A percentile compares a stretch with the other conserved stretches of the same genome.
Conservation (phyloP, 352 stramenopile genomes). For the Pythium dissimile region DNA sequence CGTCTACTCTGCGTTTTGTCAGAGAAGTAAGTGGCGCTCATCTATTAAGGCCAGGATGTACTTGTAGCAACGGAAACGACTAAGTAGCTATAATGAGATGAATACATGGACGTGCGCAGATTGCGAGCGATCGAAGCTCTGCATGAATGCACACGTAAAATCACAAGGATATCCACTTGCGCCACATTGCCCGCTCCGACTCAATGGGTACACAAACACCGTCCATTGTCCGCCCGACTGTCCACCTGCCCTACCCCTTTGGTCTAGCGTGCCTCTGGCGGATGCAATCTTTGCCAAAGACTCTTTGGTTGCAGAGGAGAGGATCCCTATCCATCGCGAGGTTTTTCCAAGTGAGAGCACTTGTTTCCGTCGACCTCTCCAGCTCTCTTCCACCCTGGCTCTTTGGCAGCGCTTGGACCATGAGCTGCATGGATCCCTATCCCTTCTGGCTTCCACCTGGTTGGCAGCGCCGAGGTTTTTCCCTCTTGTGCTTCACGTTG, state of each 20-base stretch:
- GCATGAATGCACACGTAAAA: background rate
- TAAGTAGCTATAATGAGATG: background rate
- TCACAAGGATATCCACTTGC: background rate
- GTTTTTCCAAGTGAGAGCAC: conserved; percentile 1
- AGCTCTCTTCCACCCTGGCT: conserved; percentile 15
- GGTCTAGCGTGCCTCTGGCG: background rate
- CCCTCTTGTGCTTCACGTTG: background rate
- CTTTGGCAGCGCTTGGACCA: background rate
- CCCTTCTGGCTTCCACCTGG: conserved; percentile 9
- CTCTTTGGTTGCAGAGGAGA: background rate
- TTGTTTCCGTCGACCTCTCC: conserved; percentile 6
- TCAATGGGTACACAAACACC: conserved; percentile 12
- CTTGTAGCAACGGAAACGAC: no score
- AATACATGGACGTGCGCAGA: background rate
- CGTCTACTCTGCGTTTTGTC: conserved; percentile 68
- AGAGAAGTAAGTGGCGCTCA: conserved; percentile 70
- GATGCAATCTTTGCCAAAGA: background rate
- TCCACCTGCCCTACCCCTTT: conserved; percentile 12
- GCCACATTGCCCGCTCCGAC: background rate
- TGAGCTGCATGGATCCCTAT: background rate
- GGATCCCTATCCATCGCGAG: conserved; percentile 6
- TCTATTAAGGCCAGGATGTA: no score
- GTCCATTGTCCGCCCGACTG: background rate
- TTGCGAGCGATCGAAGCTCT: conserved; percentile 4
- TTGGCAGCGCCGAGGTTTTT: conserved; percentile 9